Evolutionary conservation across 257 asterid genomes (phyloP), one percentile per base, ranked within the genome.

Genomic region (Anisodus acutangulus): DNA sequence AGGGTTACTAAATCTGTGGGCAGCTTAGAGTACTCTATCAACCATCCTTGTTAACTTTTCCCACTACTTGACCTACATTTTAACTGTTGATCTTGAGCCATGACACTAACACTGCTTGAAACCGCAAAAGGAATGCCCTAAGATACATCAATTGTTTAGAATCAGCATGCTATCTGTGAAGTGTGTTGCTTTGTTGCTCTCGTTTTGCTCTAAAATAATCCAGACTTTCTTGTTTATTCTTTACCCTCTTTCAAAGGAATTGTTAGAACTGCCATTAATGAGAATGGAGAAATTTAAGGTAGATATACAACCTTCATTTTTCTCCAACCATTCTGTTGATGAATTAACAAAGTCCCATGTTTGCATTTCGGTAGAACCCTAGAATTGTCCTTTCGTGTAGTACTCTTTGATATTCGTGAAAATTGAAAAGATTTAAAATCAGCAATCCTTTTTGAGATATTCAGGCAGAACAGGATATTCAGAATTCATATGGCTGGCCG

Each of bases 311-410:
- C 76, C 5, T 35, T 41, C 49, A 67, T 39, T 37, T 37, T 67
- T 67, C 22, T 67, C 72, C 9, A 26, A 66, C 72, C n/a, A 11
- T 66, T 66, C 72, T 71, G 17, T 71, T 45, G 80, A 74, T 74
- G 45, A 74, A 74, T 74, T 11, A 19, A 74, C 37, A 3, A 10
- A 17, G 58, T 45, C 39, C 31, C 43, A 49, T 47, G 11, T 74
- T 74, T n/a, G 1, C 62, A 49, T 74, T 74, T 6, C 6, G 7
- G 2, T 49, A 19, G 60, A 22, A 49, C 35, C 35, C 35, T 31
- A 31, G 35, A 31, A 31, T 31, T 31, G 35, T 47, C 59, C 59
- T 72, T 72, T 19, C 16, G 3, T 22, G 3, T 22, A 63, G 69
- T 63, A 63, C 16, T 63, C 16, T 9, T 63, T 63, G 16, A 15